Base-by-base conservation (phyloP, 306 rosid species). In the Arachis hypogaea region DNA sequence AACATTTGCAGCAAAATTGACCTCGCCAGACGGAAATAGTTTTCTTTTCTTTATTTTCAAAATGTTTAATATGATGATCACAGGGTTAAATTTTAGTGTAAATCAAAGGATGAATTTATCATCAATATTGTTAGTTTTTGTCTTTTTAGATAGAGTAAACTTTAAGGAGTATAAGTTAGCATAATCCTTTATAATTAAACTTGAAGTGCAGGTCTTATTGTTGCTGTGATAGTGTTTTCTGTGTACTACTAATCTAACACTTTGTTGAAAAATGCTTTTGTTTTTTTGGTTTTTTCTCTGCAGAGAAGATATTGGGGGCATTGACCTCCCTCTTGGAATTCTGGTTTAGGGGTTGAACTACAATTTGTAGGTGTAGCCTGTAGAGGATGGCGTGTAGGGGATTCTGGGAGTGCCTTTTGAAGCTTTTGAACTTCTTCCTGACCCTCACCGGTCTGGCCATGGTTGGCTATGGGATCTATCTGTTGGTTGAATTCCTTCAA, bases 381-480 rank as follows among this genome's bases (percentile, higher is more conserved):
- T 76, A 63, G 77, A 85, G 64, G 85, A 93, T 94, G 99, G 89
- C 97, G 0, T 94, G 99, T 82, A 88, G 82, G 83, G 97, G 99
- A 44, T 94, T 84, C 77, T 94, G 92, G 82, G 97, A 84, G 84
- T 94, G 89, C 69, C 79, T 92, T 60, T 84, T 94, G 88, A 94
- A 92, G 89, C 84, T 94, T 76, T 84, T 94, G 60, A 94, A 94
- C 89, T 85, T 94, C 85, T 42, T 94, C 56, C 57, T 92, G 73
- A 88, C 88, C 63, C 74, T 94, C 55, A 74, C 79, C 82, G 97
- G 97, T 85, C 86, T 94, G 74, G 90, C 97, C 64, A 85, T 88
- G 61, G 92, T 94, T 78, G 99, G 92, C 33, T 94, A 84, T 80
- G 99, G 99, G 71, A 87, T 94, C 84, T 94, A 92, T 86, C 82